phyloP scores from a whole-genome alignment of 2,329 filamentous ascomycete species.

The Eurotiales sp. region DNA sequence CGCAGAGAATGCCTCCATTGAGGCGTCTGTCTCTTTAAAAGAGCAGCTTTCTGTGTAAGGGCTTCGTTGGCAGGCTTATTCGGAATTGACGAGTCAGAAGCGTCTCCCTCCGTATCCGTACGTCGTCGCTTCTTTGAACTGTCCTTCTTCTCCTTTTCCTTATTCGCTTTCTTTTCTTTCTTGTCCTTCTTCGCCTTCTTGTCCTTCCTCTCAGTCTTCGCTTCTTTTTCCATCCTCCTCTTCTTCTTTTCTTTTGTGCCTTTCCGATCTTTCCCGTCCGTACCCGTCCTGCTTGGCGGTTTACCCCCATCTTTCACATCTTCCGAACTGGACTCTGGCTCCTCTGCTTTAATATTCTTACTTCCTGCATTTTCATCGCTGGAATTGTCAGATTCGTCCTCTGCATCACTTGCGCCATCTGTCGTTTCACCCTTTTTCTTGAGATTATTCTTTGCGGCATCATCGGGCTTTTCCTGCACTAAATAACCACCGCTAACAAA shows the following conservation, averaged over 20 bases:
- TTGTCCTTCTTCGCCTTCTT: conserved; percentile 23
- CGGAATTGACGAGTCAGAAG: conserved; percentile 9
- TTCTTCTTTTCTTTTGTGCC: conserved; percentile 14
- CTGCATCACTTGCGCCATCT: conserved; percentile 9
- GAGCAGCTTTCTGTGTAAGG: conserved; percentile 42
- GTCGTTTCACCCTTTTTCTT: conserved; percentile 23
- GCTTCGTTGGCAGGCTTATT: conserved; percentile 3
- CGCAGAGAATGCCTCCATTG: conserved; percentile 69
- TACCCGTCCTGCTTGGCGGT: not conserved
- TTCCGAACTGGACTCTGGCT: not conserved
- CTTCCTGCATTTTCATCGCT: not conserved
- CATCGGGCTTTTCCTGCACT: conserved; percentile 55
- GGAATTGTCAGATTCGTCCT: not conserved
- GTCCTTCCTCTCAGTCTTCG: conserved; percentile 6
- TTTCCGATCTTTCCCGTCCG: not conserved
- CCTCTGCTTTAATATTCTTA: not conserved
- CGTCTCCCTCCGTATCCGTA: conserved; percentile 28
- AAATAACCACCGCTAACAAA: conserved; percentile 84
- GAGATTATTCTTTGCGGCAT: conserved; percentile 36
- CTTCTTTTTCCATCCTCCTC: conserved; percentile 3
- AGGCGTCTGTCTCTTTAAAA: conserved; percentile 44
- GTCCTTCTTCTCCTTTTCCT: conserved; percentile 5
- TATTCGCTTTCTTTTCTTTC: not conserved
- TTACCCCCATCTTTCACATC: not conserved
- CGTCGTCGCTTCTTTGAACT: conserved; percentile 32